These are phyloP conservation scores for Ascochyta pisi DNA, from an alignment of 2,329 filamentous ascomycete species.

Conservation along the genomic window DNA sequence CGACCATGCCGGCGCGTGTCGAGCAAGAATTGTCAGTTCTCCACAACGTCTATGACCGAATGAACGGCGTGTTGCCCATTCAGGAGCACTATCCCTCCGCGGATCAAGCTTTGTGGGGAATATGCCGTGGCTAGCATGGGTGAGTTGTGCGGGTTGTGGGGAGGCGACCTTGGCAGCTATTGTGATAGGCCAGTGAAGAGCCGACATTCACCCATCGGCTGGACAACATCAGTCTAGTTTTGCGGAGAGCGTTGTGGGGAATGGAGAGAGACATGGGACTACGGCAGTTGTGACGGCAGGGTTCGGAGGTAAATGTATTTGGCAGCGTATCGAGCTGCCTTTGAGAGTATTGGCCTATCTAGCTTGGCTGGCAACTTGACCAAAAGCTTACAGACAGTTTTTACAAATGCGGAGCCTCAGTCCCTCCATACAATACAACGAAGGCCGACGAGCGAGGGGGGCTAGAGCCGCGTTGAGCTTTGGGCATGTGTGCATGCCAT, in stretches of 20 bases:
- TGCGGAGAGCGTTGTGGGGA: conserved; percentile 8
- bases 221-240: neutral
- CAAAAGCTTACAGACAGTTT: neutral
- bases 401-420: neutral
- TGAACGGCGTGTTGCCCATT: conserved; percentile 5
- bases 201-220: conserved; percentile 15
- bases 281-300: conserved; percentile 14
- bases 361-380: neutral
- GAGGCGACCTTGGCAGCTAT: neutral
- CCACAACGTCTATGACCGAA: conserved; percentile 3
- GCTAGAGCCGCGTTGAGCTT: neutral
- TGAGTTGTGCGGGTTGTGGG: conserved; percentile 1
- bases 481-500: neutral
- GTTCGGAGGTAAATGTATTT: neutral
- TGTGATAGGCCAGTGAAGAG: conserved; percentile 6
- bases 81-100: neutral
- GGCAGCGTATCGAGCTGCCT: neutral
- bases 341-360: neutral
- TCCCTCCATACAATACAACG: neutral
- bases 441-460: neutral
- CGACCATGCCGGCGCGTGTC: neutral
- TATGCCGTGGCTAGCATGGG: conserved; percentile 2
- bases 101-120: conserved; percentile 15
- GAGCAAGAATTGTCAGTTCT: conserved; percentile 7
- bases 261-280: conserved; percentile 1